Percentiles rank a stretch among this genome's conserved stretches.
Evolutionary conservation across 1,284 basidiomycete species (phyloP).

Genomic region (Boletus semigastroideus): DNA sequence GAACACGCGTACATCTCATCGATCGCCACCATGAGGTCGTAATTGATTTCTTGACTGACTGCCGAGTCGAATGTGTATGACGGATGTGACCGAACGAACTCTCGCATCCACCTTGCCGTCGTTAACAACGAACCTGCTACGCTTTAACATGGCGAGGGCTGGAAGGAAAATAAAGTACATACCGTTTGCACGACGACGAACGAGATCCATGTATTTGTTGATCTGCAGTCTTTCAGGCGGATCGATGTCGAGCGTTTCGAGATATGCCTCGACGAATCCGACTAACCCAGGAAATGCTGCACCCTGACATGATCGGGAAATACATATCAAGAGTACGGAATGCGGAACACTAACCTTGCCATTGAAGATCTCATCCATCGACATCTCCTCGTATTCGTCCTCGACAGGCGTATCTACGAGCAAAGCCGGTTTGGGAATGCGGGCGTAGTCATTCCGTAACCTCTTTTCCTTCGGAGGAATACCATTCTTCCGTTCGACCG

Average conservation of each 20-base stretch:
- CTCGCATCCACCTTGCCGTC: constrained; percentile 90
- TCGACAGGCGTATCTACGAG: constrained; percentile 49
- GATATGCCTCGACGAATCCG: constrained; percentile 81
- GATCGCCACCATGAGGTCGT: constrained; percentile 86
- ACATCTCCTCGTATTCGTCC: constrained; percentile 91
- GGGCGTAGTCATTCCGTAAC: constrained; percentile 69
- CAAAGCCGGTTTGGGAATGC: constrained; percentile 50
- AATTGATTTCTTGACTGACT: constrained; percentile 90
- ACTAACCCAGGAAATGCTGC: constrained; percentile 84
- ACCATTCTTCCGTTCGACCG: constrained; percentile 36
- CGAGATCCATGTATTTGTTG: constrained; percentile 75
- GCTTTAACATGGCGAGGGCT: neutral
- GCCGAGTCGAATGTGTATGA: constrained; percentile 90
- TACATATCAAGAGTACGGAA: neutral
- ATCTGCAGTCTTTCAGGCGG: constrained; percentile 65
- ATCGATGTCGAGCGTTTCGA: constrained; percentile 85
- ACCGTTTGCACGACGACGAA: constrained; percentile 82
- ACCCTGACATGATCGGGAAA: constrained; percentile 40
- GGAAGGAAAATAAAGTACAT: constrained; percentile 23
- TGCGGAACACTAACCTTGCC: constrained; percentile 63
- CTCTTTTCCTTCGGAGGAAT: constrained; percentile 56
- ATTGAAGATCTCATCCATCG: constrained; percentile 91
- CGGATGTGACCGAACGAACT: constrained; percentile 89
- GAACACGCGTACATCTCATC: constrained; percentile 78
- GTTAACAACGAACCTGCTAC: constrained; percentile 75